Evolutionary conservation across 129 eudicot species (phyloP).

Genomic region (Calendula officinalis): DNA sequence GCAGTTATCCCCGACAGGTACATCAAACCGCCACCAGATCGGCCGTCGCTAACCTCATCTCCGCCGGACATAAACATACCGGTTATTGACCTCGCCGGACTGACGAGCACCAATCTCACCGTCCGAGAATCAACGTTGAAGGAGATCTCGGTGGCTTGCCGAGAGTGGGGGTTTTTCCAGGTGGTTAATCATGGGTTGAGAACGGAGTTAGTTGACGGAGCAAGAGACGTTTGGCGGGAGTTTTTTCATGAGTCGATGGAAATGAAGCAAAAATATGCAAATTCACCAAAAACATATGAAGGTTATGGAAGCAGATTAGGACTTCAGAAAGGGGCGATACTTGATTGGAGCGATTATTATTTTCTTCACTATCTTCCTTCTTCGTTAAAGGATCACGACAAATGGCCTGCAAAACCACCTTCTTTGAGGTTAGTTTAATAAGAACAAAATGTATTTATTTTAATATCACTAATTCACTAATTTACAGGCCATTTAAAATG

Average conservation of each 20-base stretch:
- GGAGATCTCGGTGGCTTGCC: constrained; percentile 52
- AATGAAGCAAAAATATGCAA: constrained; percentile 68
- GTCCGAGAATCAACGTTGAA: constrained; percentile 24
- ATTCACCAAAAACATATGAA: constrained; percentile 71
- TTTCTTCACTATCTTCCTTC: constrained; percentile 78
- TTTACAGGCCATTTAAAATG: too few species aligned
- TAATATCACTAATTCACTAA: too few species aligned
- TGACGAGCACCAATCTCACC: constrained; percentile 13
- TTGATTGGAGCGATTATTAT: constrained; percentile 88
- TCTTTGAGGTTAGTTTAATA: constrained; percentile 49
- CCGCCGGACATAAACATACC: constrained; percentile 53
- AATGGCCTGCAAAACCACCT: constrained; percentile 73
- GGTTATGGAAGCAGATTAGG: constrained; percentile 92
- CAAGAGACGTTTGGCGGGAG: constrained; percentile 65
- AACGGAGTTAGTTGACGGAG: constrained; percentile 57
- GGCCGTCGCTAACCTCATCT: constrained; percentile 39
- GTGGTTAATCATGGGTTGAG: constrained; percentile 69
- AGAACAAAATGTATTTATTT: too few species aligned
- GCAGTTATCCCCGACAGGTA: constrained; percentile 52
- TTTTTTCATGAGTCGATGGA: constrained; percentile 88
- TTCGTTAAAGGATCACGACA: constrained; percentile 55
- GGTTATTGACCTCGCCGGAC: constrained; percentile 50
- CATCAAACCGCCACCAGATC: constrained; percentile 57
- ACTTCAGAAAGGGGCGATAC: constrained; percentile 67
- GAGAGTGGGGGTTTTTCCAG: constrained; percentile 83